Conservation (phyloP, 305 asterid species). For the Coffea humblotiana region DNA sequence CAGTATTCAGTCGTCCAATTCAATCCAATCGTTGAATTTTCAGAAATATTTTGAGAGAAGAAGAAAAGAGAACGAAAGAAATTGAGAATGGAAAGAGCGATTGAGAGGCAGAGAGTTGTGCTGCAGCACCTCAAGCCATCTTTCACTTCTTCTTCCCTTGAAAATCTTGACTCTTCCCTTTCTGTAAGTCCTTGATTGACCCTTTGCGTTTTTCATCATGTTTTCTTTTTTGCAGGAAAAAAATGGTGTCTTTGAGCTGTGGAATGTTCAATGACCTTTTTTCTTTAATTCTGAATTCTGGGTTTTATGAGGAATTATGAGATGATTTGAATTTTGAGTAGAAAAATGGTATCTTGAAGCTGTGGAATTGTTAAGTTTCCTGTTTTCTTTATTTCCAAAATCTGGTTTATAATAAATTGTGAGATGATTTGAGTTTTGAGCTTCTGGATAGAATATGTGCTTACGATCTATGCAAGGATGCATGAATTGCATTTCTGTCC, state of each 20-base stretch:
- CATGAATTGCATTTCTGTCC: too few species aligned
- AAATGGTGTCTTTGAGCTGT: not conserved
- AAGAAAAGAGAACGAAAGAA: not conserved
- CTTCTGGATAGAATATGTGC: too few species aligned
- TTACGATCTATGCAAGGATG: too few species aligned
- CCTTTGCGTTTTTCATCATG: not conserved
- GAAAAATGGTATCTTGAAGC: too few species aligned
- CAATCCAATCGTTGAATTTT: not conserved
- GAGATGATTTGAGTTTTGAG: too few species aligned
- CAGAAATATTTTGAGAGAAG: not conserved
- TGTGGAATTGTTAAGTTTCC: too few species aligned
- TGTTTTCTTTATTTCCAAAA: too few species aligned
- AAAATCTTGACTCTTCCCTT: conserved; percentile 25
- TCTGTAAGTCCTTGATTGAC: conserved; percentile 17
- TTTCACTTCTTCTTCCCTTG: conserved; percentile 27
- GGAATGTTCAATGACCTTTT: not conserved
- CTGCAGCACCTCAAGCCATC: conserved; percentile 37
- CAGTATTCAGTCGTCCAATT: not conserved
- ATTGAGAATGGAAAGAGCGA: conserved; percentile 29
- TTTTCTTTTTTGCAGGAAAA: not conserved
- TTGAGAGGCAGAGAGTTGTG: conserved; percentile 33
- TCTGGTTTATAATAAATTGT: too few species aligned
- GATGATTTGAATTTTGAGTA: not conserved
- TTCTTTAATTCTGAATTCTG: not conserved
- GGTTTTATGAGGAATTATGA: not conserved